Base-by-base conservation (phyloP, 108 stramenopile species). In the Mayamaea pseudoterrestris region DNA sequence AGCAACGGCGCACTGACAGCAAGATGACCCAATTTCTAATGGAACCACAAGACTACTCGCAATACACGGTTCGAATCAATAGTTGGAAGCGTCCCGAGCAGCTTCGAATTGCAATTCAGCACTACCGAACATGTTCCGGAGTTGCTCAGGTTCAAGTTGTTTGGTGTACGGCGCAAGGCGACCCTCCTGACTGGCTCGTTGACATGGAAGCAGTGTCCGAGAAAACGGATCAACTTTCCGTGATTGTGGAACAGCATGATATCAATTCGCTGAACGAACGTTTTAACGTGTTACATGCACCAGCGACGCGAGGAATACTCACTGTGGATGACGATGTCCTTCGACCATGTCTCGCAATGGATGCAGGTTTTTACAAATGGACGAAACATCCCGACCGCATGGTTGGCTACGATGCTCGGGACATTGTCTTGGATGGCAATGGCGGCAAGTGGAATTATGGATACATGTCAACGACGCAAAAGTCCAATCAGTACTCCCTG, bases 271-370 rank as follows among this genome's bases (percentile, higher is more conserved):
- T 90, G 32, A 90, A 90, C 61, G 88, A 85, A 32, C 66, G 88
- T 3, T 90, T 83, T 41, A 60, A 61, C 27, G 64, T 90, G 5
- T 35, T 80, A 20, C 27, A 49, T 14, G 58, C 58, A 7, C 30
- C 34, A 4, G 78, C 83, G 12, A 90, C 88, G 0, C 18, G 78
- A 40, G 88, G 78, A 0, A 80, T 90, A 45, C 41, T 90, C 27
- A 80, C 68, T 53, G 60, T 85, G 3, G 88, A 90, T 53, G 88
- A 90, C 58, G 88, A 90, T 57, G 79, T 84, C 8, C 21, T 83
- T 7, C 63, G 88, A 25, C 83, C 83, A 0, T 90, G 88, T 55
- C 68, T 74, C 25, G 88, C 88, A 1, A 57, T 85, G 23, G 83
- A 90, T 67, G 60, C 78, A 16, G 88, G 78, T 11, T 90, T 90